These are phyloP conservation scores for Rauvolfia tetraphylla DNA, from an alignment of 257 asterid species.

Conservation along the genomic window DNA sequence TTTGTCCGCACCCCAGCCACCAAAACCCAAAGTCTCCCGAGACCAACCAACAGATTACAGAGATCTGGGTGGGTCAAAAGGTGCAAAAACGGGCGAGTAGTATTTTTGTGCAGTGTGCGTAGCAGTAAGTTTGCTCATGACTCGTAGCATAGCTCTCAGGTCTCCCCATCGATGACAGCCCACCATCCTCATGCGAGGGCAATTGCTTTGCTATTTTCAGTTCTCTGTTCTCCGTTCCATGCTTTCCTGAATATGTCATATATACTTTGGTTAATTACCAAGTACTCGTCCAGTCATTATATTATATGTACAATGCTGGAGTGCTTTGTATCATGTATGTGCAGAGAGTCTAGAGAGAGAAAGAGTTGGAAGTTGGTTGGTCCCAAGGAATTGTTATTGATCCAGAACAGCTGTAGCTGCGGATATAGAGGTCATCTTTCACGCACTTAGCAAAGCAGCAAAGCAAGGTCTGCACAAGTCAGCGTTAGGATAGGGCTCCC, in stretches of 20 bases:
- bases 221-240: neutral
- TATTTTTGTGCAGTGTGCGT: neutral
- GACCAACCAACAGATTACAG: too few relatives aligned
- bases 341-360: too few relatives aligned
- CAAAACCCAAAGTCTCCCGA: too few relatives aligned
- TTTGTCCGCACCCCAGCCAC: neutral
- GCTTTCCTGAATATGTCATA: neutral
- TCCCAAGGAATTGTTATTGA: neutral
- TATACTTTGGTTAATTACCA: neutral
- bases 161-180: neutral
- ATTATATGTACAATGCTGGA: too few relatives aligned
- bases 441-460: neutral
- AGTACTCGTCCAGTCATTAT: neutral
- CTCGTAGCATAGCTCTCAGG: neutral
- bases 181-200: neutral
- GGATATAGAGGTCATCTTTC: neutral
- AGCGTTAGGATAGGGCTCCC: constrained; percentile 2
- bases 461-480: constrained; percentile 10
- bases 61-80: neutral
- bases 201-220: neutral
- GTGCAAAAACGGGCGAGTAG: neutral
- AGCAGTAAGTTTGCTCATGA: neutral
- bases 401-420: neutral
- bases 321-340: too few relatives aligned
- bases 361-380: too few relatives aligned